Percentiles rank a stretch among this genome's conserved stretches.
These are phyloP conservation scores for Fusarium lyarnte DNA, from an alignment of 2,329 filamentous ascomycete species.

Conservation along the genomic window DNA sequence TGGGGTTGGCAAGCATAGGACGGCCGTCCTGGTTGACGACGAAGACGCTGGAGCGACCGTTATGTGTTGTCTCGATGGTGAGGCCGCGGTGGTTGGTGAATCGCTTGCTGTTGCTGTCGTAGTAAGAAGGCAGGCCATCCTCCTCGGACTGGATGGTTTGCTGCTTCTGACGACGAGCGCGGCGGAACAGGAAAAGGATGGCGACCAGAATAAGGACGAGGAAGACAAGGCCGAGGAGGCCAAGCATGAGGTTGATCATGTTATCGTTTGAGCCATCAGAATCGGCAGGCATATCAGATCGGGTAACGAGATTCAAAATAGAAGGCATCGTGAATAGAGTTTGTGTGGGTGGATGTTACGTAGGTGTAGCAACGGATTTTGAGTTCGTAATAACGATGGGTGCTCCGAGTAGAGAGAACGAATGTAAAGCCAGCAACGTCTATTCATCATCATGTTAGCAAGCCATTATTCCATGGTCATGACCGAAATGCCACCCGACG, in stretches of 20 bases:
- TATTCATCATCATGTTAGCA: conserved; percentile 38
- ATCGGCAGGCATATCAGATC: conserved; percentile 45
- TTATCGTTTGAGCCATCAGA: conserved; percentile 61
- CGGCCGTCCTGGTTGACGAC: conserved; percentile 81
- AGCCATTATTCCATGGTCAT: conserved; percentile 7
- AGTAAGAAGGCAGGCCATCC: conserved; percentile 74
- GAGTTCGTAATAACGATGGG: conserved; percentile 27
- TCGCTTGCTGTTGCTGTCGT: conserved; percentile 62
- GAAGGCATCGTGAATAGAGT: conserved; percentile 40
- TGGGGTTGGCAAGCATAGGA: conserved; percentile 79
- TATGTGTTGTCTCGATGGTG: conserved; percentile 66
- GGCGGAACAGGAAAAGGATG: conserved; percentile 77
- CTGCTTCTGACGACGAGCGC: conserved; percentile 63
- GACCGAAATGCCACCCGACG: conserved; percentile 4
- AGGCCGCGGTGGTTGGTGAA: conserved; percentile 64
- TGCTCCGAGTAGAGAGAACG: conserved; percentile 37
- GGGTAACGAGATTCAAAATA: conserved; percentile 37
- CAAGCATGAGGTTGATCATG: conserved; percentile 81
- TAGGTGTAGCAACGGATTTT: conserved; percentile 23
- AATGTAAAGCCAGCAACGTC: conserved; percentile 28
- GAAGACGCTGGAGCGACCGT: conserved; percentile 73
- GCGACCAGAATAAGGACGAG: conserved; percentile 74
- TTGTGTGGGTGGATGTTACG: conserved; percentile 15
- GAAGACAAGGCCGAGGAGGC: conserved; percentile 80
- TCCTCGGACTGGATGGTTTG: conserved; percentile 48